Conservation (phyloP, 2,329 filamentous ascomycete genomes). For the Colletotrichum gigasporum region DNA sequence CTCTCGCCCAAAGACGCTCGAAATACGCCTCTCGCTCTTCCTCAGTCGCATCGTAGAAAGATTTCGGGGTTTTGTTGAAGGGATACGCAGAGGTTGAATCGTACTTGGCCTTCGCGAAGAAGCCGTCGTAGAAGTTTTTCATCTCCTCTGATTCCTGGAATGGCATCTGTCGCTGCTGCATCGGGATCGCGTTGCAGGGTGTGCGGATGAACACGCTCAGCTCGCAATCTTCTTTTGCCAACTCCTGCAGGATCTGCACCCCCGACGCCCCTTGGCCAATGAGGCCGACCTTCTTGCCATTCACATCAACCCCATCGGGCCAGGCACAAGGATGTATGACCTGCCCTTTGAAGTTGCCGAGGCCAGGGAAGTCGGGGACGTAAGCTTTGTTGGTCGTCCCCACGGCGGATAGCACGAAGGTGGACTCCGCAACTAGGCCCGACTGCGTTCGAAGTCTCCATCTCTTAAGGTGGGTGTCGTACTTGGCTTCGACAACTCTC, state of each 20-base stretch:
- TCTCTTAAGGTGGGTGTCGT: slow-evolving; percentile 41
- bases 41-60: slow-evolving; percentile 33
- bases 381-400: slow-evolving; percentile 56
- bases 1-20: slow-evolving; percentile 52
- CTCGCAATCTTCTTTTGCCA: slow-evolving; percentile 43
- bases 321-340: slow-evolving; percentile 41
- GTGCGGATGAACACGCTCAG: slow-evolving; percentile 64
- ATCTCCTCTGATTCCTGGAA: slow-evolving; percentile 54
- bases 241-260: slow-evolving; percentile 2
- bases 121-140: slow-evolving; percentile 44
- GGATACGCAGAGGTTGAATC: not conserved
- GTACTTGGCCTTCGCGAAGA: slow-evolving; percentile 48
- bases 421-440: slow-evolving; percentile 46
- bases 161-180: slow-evolving; percentile 57
- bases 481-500: slow-evolving; percentile 51
- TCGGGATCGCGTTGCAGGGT: slow-evolving; percentile 66
- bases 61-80: not conserved
- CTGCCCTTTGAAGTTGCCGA: slow-evolving; percentile 40
- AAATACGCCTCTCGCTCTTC: slow-evolving; percentile 53
- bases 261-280: not conserved
- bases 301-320: slow-evolving; percentile 26
- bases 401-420: slow-evolving; percentile 54
- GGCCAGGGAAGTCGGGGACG: slow-evolving; percentile 44
- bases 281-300: slow-evolving; percentile 5
- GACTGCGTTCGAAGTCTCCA: slow-evolving; percentile 56